Conservation (phyloP, 768 basidiomycete genomes). For the Phlebiopsis flavidoalba region DNA sequence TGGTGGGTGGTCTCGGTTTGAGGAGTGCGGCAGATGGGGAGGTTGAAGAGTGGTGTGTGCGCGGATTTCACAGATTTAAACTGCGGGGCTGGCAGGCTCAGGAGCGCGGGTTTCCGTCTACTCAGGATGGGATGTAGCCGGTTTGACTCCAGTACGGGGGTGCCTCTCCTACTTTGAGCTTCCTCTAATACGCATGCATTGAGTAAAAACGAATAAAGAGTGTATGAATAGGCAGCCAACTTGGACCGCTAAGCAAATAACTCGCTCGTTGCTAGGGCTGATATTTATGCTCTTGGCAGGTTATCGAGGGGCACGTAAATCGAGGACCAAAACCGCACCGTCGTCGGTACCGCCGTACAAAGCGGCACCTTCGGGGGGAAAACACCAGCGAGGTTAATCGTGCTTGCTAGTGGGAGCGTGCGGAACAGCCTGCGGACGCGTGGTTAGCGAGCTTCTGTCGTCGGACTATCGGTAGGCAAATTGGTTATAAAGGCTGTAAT, state of each 20-base stretch:
- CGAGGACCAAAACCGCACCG: slow-evolving; percentile 59
- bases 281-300: slow-evolving; percentile 51
- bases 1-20: neutral
- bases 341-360: slow-evolving; percentile 61
- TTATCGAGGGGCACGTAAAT: slow-evolving; percentile 64
- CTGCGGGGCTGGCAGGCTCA: neutral
- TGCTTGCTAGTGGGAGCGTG: slow-evolving; percentile 45
- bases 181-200: slow-evolving; percentile 13
- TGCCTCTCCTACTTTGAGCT: slow-evolving; percentile 15
- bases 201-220: slow-evolving; percentile 20
- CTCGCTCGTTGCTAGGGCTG: slow-evolving; percentile 39
- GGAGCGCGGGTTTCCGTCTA: neutral
- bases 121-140: neutral
- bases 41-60: neutral
- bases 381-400: slow-evolving; percentile 59
- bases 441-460: neutral
- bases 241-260: slow-evolving; percentile 56
- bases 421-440: slow-evolving; percentile 46
- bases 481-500: neutral
- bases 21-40: neutral
- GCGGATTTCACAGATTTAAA: neutral
- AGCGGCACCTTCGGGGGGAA: slow-evolving; percentile 62
- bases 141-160: neutral
- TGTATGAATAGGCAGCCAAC: slow-evolving; percentile 26
- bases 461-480: neutral